Base-by-base conservation (phyloP, 176 grass and related monocot genomes). In the Carex scoparia region DNA sequence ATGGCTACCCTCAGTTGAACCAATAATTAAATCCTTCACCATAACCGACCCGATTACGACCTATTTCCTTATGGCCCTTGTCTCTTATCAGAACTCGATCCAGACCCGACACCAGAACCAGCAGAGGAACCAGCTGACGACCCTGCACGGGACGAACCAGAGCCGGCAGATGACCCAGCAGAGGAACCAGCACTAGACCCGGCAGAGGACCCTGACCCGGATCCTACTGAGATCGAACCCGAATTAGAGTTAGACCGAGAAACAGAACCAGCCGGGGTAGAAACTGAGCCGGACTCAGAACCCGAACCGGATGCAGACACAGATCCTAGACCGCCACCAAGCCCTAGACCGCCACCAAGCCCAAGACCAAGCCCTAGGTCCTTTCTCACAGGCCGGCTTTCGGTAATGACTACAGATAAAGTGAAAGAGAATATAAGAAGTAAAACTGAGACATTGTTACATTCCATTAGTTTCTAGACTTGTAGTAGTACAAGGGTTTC, bases 331-430 rank as follows among this genome's bases (percentile, higher is more conserved):
- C 88, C 81, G 0, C 82, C 37, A 0, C 92, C 92, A 0, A 86
- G 48, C 0, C 91, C 88, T 0, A 94, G 66, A 0, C 91, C 83
- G 0, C 92, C 72, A 15, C 90, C 92, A 0, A 5, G 12, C 0
- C 81, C 87, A 5, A 70, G 71, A 10, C 86, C 80, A 1, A 91
- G 16, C 32, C 86, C 83, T 37, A 94, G 92, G 48, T 51, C 64
- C 81, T 89, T 94, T 83, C 92, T 80, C 19, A 71, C 85, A 7
- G 84, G 87, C 4, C 90, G 89, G 77, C 85, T 82, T 65, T 87
- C 81, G 0, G 67, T 88, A n/a, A 27, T 12, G 1, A 33, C 65
- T 2, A 81, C 2, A 6, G 69, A 40, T 10, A 56, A 73, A 64
- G 69, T 55, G 3, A 76, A n/a, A 42, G 72, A 18, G 0, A 75